Base-by-base conservation (phyloP, 371 early-diverging fungal genomes). In the Polyrhizophydium stewartii region DNA sequence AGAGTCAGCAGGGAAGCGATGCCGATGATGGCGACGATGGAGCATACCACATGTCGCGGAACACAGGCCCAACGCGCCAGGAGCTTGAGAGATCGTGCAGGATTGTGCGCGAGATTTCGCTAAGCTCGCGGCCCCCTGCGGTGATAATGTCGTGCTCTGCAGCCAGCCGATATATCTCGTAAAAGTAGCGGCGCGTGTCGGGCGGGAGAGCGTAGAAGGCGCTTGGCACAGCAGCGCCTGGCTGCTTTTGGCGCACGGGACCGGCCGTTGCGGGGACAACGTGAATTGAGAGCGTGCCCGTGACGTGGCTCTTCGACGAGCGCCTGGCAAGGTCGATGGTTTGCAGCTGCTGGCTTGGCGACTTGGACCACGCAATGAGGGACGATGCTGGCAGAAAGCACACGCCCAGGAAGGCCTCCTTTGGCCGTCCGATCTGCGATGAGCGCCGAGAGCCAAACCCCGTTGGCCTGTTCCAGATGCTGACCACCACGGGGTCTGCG, bases 391-490 rank as follows among this genome's bases (percentile, higher is more conserved):
- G 27, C 43, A 75, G 25, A 2, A 55, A 30, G 10, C 67, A 49
- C 24, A 61, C 22, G 27, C 73, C 76, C 12, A 76, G 53, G 55
- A 76, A 76, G 6, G 66, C 45, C 31, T 75, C 68, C 2, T 57
- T 27, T 24, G 62, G 56, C n/a, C 38, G 59, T 19, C 25, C 35
- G 33, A 22, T 25, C 10, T 25, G 45, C 12, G 9, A 21, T 17
- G 30, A 1, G 45, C 40, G 27, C 32, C 21, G 19, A 22, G 55
- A 27, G 17, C 37, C 13, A n/a, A 22, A 24, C 52, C 19, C 37
- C 1, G 70, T 59, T 21, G 66, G 22, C 19, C 65, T 50, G 55
- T 70, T 72, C 75, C 75, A 75, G 19, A 74, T 19, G 19, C 63
- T 59, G 13, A 74, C 43, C 0, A 41, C 49, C 2, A 71, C 63